Conservation (phyloP, 73 alveolate species). For the Paraurostyla sp. region DNA sequence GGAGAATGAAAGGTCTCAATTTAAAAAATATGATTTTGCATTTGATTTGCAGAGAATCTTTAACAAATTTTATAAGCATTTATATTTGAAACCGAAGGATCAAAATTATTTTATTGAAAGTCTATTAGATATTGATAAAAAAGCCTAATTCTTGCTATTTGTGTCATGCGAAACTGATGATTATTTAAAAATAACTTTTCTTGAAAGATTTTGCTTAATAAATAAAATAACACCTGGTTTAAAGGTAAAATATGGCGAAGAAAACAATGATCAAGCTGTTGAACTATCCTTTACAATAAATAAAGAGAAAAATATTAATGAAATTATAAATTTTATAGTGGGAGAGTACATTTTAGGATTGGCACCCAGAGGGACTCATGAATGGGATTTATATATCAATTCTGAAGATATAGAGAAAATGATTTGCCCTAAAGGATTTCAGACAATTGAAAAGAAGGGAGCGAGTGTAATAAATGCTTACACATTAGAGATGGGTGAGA, state of each 20-base stretch:
- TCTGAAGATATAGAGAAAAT: too few species aligned
- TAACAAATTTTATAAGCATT: not conserved
- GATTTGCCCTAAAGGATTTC: too few species aligned
- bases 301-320: not conserved
- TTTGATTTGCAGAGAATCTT: not conserved
- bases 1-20: not conserved
- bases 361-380: too few species aligned
- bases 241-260: not conserved
- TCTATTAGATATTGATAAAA: constrained; percentile 33
- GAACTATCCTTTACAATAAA: not conserved
- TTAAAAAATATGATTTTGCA: not conserved
- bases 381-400: too few species aligned
- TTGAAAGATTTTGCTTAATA: constrained; percentile 31
- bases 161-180: not conserved
- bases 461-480: too few species aligned
- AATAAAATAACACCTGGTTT: constrained; percentile 30
- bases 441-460: too few species aligned
- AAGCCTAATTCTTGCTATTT: constrained; percentile 7
- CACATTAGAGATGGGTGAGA: too few species aligned
- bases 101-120: constrained; percentile 26
- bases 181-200: not conserved
- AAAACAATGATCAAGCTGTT: not conserved
- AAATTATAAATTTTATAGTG: constrained; percentile 1
- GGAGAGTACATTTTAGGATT: too few species aligned
- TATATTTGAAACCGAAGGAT: not conserved